phyloP scores from a whole-genome alignment of 2,329 filamentous ascomycete species.

The Colletotrichum tamarilloi region DNA sequence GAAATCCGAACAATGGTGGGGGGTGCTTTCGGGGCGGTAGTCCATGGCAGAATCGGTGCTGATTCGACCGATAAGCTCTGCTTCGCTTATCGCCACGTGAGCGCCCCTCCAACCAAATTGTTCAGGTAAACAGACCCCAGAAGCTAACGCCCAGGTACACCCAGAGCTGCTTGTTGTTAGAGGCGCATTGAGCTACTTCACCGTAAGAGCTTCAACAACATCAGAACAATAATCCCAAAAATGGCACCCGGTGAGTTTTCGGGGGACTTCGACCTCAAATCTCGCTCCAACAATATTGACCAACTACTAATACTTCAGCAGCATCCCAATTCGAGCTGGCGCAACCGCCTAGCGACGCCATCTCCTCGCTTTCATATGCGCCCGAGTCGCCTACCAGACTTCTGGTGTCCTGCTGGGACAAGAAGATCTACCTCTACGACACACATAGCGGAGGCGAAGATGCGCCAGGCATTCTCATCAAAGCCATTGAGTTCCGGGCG shows the following conservation, averaged over 20 bases:
- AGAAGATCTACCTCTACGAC: conserved; percentile 90
- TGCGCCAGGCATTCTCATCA: conserved; percentile 71
- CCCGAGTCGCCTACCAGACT: conserved; percentile 79
- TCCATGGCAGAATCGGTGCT: conserved; percentile 44
- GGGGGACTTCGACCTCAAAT: background rate
- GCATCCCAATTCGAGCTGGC: conserved; percentile 84
- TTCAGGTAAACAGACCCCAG: conserved; percentile 30
- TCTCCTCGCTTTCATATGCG: conserved; percentile 89
- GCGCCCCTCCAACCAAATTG: conserved; percentile 34
- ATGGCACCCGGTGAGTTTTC: conserved; percentile 54
- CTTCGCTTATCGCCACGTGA: conserved; percentile 35
- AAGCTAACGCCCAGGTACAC: conserved; percentile 21
- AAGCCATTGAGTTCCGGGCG: conserved; percentile 82
- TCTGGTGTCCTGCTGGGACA: conserved; percentile 96
- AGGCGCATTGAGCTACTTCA: conserved; percentile 9
- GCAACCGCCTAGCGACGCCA: conserved; percentile 85
- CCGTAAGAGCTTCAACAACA: background rate
- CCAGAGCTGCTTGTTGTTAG: conserved; percentile 1
- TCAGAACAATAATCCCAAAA: background rate
- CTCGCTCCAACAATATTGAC: background rate
- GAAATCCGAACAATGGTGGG: conserved; percentile 49
- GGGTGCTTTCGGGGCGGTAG: conserved; percentile 49
- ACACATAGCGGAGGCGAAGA: conserved; percentile 67
- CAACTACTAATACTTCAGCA: conserved; percentile 44
- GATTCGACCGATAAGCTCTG: conserved; percentile 23